phyloP scores from a whole-genome alignment of 2,329 filamentous ascomycete genomes.

The Zymoseptoria crescenta region DNA sequence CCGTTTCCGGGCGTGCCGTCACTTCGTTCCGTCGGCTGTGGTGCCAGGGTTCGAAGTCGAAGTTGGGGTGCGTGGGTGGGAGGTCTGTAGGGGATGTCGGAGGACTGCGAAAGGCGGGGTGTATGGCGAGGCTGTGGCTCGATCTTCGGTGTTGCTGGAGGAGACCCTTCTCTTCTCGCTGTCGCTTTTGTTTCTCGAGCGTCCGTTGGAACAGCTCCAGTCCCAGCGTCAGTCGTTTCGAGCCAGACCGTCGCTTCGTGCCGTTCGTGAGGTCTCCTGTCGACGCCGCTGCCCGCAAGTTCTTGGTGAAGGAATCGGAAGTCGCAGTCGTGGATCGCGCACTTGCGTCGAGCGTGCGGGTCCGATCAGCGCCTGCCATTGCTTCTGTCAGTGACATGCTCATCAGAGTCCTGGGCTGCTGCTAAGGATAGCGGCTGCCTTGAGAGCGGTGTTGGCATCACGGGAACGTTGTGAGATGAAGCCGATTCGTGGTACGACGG shows the following conservation, averaged over 20 bases:
- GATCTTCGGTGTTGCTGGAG: conserved; percentile 7
- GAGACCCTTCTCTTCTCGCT: conserved; percentile 28
- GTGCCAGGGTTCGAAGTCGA: not conserved
- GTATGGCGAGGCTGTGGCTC: conserved; percentile 25
- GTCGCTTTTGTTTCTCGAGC: conserved; percentile 31
- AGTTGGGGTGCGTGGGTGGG: conserved; percentile 29
- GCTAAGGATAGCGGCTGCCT: not conserved
- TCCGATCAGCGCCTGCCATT: not conserved
- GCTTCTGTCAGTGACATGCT: not conserved
- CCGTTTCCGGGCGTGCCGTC: not conserved
- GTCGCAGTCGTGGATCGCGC: too few species aligned
- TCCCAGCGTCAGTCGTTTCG: conserved; percentile 31
- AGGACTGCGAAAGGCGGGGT: too few species aligned
- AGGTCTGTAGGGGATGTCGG: conserved; percentile 53
- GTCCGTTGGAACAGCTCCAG: conserved; percentile 39
- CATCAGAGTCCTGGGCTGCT: not conserved
- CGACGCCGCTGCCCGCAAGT: not conserved
- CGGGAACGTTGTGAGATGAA: not conserved
- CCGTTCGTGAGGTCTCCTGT: not conserved
- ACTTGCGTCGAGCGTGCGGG: not conserved
- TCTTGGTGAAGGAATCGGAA: too few species aligned
- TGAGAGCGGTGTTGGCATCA: not conserved
- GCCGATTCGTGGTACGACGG: not conserved
- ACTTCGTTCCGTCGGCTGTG: not conserved
- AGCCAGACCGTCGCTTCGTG: not conserved